Percentiles rank a stretch among this genome's conserved stretches.
Evolutionary conservation across 768 basidiomycete species (phyloP).

Genomic region (Hypholoma sublateritium): DNA sequence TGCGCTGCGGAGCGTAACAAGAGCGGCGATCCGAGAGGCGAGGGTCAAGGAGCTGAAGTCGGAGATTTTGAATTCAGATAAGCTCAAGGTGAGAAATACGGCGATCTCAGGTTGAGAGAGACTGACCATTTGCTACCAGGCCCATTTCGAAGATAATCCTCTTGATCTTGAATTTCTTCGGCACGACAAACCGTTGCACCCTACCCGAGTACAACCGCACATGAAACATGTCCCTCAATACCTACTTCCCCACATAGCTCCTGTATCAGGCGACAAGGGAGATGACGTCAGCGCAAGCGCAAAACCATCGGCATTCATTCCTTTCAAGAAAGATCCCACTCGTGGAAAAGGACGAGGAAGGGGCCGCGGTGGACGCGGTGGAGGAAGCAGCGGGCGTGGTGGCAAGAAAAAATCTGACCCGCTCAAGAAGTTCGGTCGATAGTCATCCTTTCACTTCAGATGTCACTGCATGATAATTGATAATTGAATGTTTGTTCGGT

Average conservation of each 20-base stretch:
- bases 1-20: conserved; percentile 85
- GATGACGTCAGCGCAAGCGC: conserved; percentile 25
- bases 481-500: background rate
- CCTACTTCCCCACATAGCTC: conserved; percentile 78
- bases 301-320: conserved; percentile 57
- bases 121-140: conserved; percentile 46
- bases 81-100: conserved; percentile 73
- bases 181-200: conserved; percentile 93
- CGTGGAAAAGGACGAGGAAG: conserved; percentile 58
- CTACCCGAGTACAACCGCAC: conserved; percentile 85
- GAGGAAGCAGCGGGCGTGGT: conserved; percentile 48
- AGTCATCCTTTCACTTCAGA: conserved; percentile 7
- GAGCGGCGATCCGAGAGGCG: conserved; percentile 85
- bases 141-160: conserved; percentile 97
- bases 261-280: conserved; percentile 44
- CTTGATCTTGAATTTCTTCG: conserved; percentile 88
- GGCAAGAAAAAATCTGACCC: conserved; percentile 81
- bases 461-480: background rate
- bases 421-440: conserved; percentile 69
- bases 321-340: conserved; percentile 63
- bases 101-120: background rate
- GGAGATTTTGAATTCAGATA: conserved; percentile 94
- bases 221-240: conserved; percentile 97
- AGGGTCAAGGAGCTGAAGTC: conserved; percentile 90
- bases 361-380: conserved; percentile 52